These are phyloP conservation scores for Halophytophthora batemanensis DNA, from an alignment of 352 stramenopile genomes.

Conservation along the genomic window DNA sequence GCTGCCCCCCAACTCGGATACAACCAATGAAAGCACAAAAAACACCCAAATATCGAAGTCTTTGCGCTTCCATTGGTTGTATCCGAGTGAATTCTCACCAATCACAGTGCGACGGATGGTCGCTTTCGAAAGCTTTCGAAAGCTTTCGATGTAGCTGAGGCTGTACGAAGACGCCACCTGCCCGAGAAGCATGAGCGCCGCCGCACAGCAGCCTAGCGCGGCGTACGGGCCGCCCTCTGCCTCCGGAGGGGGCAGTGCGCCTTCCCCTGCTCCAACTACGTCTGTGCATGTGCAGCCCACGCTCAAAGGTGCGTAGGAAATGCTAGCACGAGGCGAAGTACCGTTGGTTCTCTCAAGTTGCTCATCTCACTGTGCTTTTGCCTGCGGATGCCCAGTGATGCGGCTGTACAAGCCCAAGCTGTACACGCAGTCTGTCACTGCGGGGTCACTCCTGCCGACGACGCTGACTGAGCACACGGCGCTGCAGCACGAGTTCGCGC, in stretches of 20 bases:
- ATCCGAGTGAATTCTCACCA: too few relatives aligned
- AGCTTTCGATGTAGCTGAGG: too few relatives aligned
- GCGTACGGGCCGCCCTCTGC: too few relatives aligned
- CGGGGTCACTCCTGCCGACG: slow-evolving; percentile 61
- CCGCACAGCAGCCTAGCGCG: too few relatives aligned
- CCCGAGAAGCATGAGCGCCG: too few relatives aligned
- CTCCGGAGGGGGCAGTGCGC: not conserved
- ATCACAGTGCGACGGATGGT: too few relatives aligned
- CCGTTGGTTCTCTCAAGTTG: not conserved
- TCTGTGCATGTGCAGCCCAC: slow-evolving; percentile 49
- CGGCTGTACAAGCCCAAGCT: slow-evolving; percentile 89
- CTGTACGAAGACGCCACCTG: too few relatives aligned
- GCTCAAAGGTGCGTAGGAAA: slow-evolving; percentile 54
- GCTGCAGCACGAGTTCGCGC: slow-evolving; percentile 75
- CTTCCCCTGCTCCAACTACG: slow-evolving; percentile 1
- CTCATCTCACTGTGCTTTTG: not conserved
- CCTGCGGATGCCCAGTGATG: slow-evolving; percentile 64
- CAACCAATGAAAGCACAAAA: too few relatives aligned
- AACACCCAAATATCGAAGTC: too few relatives aligned
- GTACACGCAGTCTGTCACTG: slow-evolving; percentile 50
- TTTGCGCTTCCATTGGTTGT: too few relatives aligned
- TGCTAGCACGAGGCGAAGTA: not conserved
- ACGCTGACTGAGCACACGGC: slow-evolving; percentile 41
- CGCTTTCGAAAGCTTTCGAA: too few relatives aligned
- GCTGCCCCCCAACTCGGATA: too few relatives aligned